phyloP scores from a whole-genome alignment of 371 early-diverging fungal species.

The Nosema muscidifuracis region DNA sequence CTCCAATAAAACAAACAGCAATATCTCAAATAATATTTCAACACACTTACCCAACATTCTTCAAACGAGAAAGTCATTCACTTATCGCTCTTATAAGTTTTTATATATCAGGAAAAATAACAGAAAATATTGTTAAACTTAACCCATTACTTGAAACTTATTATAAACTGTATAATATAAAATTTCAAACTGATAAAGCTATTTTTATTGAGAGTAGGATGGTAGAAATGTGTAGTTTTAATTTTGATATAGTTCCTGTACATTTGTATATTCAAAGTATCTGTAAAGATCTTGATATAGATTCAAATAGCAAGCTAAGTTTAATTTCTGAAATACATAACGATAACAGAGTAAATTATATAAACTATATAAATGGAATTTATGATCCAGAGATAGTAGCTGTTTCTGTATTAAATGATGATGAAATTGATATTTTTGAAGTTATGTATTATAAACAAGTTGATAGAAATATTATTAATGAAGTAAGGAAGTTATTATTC shows the following conservation, averaged over 20 bases:
- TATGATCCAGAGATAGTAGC: constrained; percentile 38
- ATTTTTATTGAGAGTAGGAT: constrained; percentile 26
- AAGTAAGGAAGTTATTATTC: constrained; percentile 10
- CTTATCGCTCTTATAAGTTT: constrained; percentile 25
- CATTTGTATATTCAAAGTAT: constrained; percentile 31
- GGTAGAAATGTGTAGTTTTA: constrained; percentile 28
- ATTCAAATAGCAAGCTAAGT: constrained; percentile 1
- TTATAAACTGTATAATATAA: not conserved
- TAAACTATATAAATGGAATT: constrained; percentile 39
- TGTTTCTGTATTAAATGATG: constrained; percentile 12
- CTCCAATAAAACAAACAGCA: constrained; percentile 18
- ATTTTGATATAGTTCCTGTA: constrained; percentile 32
- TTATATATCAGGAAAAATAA: constrained; percentile 32
- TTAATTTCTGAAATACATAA: constrained; percentile 22
- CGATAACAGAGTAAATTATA: constrained; percentile 36
- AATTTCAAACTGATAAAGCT: not conserved
- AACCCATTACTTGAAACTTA: constrained; percentile 10
- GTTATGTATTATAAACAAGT: constrained; percentile 5
- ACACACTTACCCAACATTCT: constrained; percentile 36
- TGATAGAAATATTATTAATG: constrained; percentile 13
- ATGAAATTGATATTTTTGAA: constrained; percentile 31
- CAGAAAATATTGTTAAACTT: constrained; percentile 32
- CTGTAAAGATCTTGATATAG: constrained; percentile 11
- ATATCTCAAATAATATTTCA: constrained; percentile 38
- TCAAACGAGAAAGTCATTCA: constrained; percentile 31